Percentiles rank a stretch among this genome's conserved stretches.
These are phyloP conservation scores for Xanthoconium separans DNA, from an alignment of 1,284 basidiomycete genomes.

Conservation along the genomic window DNA sequence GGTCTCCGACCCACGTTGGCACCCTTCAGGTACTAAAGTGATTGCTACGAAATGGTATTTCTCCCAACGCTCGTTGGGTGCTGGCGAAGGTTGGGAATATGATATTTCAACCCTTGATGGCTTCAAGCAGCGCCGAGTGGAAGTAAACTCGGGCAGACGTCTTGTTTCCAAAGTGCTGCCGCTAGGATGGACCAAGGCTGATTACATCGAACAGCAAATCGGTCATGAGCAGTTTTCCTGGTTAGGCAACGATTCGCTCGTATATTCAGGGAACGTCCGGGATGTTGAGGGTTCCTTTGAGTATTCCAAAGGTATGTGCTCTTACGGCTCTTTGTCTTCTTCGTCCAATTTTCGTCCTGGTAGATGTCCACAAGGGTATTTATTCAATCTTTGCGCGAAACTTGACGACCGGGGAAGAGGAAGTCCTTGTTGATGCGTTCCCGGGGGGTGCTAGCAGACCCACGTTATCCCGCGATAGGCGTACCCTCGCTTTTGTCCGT, in stretches of 20 bases:
- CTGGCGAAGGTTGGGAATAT: constrained; percentile 73
- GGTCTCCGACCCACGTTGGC: constrained; percentile 67
- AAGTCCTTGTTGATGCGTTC: constrained; percentile 50
- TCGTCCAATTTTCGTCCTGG: not conserved
- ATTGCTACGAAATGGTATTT: constrained; percentile 76
- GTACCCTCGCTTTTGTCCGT: constrained; percentile 70
- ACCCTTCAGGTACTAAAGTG: constrained; percentile 59
- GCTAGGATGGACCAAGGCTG: constrained; percentile 52
- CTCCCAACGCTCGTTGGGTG: constrained; percentile 56
- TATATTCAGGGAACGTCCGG: constrained; percentile 62
- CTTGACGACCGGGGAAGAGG: constrained; percentile 51
- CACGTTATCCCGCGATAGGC: constrained; percentile 66
- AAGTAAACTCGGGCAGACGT: constrained; percentile 50
- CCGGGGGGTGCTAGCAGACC: constrained; percentile 72
- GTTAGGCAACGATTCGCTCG: constrained; percentile 53
- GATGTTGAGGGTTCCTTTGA: constrained; percentile 51
- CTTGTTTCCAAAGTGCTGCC: constrained; percentile 58
- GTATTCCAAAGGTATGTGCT: constrained; percentile 59
- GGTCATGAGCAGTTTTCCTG: constrained; percentile 71
- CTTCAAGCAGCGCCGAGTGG: constrained; percentile 31
- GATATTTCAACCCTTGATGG: constrained; percentile 39
- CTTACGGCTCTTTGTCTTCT: not conserved
- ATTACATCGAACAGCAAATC: constrained; percentile 67
- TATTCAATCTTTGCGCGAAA: constrained; percentile 66
- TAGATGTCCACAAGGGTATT: constrained; percentile 69